phyloP scores from a whole-genome alignment of 2,329 filamentous ascomycete species.

The Pseudomassariella vexata region DNA sequence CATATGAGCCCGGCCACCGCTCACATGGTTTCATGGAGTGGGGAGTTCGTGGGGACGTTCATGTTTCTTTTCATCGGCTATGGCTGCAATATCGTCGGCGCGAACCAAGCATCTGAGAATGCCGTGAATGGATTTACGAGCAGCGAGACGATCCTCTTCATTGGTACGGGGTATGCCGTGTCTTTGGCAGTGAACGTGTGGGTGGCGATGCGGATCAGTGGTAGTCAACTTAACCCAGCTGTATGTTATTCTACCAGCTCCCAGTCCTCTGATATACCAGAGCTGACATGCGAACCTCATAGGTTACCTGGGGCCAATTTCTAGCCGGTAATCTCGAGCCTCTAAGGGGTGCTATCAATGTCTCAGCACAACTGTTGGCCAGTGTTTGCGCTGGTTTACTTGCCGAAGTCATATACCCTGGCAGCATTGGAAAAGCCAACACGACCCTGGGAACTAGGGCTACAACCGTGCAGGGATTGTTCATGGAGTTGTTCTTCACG shows the following conservation, averaged over 20 bases:
- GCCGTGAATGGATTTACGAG: slow-evolving; percentile 10
- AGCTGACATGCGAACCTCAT: background rate
- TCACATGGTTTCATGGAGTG: slow-evolving; percentile 27
- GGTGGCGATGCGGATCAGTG: slow-evolving; percentile 44
- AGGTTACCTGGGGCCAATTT: slow-evolving; percentile 45
- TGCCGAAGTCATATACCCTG: slow-evolving; percentile 47
- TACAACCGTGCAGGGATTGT: slow-evolving; percentile 44
- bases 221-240: slow-evolving; percentile 34
- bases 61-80: slow-evolving; percentile 37
- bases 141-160: slow-evolving; percentile 30
- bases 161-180: slow-evolving; percentile 35
- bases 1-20: slow-evolving; percentile 14
- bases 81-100: slow-evolving; percentile 23
- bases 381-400: slow-evolving; percentile 50
- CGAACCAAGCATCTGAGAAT: slow-evolving; percentile 16
- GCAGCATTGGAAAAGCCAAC: slow-evolving; percentile 26
- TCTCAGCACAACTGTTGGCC: slow-evolving; percentile 46
- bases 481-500: slow-evolving; percentile 58
- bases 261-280: slow-evolving; percentile 1
- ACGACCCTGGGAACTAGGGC: slow-evolving; percentile 15
- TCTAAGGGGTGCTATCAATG: slow-evolving; percentile 38
- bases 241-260: too few relatives aligned
- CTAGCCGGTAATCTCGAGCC: slow-evolving; percentile 42
- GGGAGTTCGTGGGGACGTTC: slow-evolving; percentile 37
- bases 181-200: slow-evolving; percentile 41